A percentile compares a stretch with the other conserved stretches of the same genome.
Conservation (phyloP, 75 land plant species). For the Adiantum capillusveneris region DNA sequence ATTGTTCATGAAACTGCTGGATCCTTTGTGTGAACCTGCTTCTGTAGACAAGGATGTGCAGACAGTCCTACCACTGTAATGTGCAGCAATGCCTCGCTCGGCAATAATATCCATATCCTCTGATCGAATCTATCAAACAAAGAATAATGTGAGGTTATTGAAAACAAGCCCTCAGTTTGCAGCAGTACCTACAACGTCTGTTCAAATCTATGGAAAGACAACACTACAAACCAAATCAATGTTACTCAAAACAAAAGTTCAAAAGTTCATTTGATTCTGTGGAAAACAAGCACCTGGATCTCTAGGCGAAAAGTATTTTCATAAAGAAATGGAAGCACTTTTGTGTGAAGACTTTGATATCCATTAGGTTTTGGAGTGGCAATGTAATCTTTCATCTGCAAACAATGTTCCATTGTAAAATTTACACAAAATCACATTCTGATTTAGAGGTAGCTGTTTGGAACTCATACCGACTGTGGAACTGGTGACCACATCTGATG, state of each 20-base stretch:
- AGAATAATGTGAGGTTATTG: background rate
- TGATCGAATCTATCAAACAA: constrained; percentile 33
- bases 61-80: constrained; percentile 61
- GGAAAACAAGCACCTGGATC: constrained; percentile 57
- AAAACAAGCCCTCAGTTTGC: no score
- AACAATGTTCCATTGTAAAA: no score
- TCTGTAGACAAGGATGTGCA: background rate
- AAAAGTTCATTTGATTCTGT: no score
- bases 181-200: no score
- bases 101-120: constrained; percentile 94
- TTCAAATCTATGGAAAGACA: no score
- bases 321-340: constrained; percentile 88
- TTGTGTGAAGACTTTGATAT: constrained; percentile 93
- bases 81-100: constrained; percentile 90
- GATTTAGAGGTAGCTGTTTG: no score
- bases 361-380: constrained; percentile 99
- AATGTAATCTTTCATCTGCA: constrained; percentile 96
- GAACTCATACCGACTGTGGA: constrained; percentile 64
- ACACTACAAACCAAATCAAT: no score
- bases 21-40: background rate
- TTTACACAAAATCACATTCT: no score
- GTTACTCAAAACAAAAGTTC: no score
- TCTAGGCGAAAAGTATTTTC: constrained; percentile 86
- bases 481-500: constrained; percentile 98
- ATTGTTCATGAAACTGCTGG: constrained; percentile 31